Conservation (phyloP, 176 grass and related monocot species). For the barley (Hordeum vulgare) region DNA sequence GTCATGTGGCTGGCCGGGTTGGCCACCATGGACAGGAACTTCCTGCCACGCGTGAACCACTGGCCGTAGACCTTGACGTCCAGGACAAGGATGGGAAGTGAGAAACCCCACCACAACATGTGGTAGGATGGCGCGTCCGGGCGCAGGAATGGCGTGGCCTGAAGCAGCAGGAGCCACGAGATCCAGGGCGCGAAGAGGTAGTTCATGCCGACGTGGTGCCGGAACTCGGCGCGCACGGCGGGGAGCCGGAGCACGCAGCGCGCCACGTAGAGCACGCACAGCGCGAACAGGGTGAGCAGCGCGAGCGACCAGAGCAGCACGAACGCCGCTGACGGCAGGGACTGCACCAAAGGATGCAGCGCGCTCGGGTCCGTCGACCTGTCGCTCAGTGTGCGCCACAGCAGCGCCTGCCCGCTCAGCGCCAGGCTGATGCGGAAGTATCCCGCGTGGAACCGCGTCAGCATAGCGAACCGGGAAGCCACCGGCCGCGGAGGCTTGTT, state of each 20-base stretch:
- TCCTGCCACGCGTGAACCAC: constrained; percentile 84
- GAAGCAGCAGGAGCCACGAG: constrained; percentile 83
- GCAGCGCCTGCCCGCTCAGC: constrained; percentile 74
- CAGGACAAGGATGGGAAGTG: constrained; percentile 61
- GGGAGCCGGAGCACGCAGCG: constrained; percentile 59
- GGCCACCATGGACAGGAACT: constrained; percentile 82
- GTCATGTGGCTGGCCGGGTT: constrained; percentile 92
- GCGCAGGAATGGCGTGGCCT: constrained; percentile 49
- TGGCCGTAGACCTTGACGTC: constrained; percentile 93
- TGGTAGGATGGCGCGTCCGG: constrained; percentile 35
- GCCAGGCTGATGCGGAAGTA: constrained; percentile 93
- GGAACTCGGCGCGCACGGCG: constrained; percentile 71
- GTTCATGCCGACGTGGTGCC: constrained; percentile 93
- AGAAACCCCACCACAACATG: constrained; percentile 62
- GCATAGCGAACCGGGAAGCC: constrained; percentile 16
- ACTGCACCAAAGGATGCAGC: constrained; percentile 13
- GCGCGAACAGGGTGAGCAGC: constrained; percentile 53
- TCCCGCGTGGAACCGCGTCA: constrained; percentile 75
- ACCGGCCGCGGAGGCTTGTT: neutral
- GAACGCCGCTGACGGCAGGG: constrained; percentile 66
- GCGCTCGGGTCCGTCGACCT: constrained; percentile 25
- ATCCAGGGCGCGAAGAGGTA: constrained; percentile 96
- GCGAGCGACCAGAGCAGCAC: constrained; percentile 75
- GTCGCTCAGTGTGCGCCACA: constrained; percentile 71
- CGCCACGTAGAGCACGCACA: constrained; percentile 49